phyloP scores from a whole-genome alignment of 768 basidiomycete genomes.

The Auriscalpium orientale region DNA sequence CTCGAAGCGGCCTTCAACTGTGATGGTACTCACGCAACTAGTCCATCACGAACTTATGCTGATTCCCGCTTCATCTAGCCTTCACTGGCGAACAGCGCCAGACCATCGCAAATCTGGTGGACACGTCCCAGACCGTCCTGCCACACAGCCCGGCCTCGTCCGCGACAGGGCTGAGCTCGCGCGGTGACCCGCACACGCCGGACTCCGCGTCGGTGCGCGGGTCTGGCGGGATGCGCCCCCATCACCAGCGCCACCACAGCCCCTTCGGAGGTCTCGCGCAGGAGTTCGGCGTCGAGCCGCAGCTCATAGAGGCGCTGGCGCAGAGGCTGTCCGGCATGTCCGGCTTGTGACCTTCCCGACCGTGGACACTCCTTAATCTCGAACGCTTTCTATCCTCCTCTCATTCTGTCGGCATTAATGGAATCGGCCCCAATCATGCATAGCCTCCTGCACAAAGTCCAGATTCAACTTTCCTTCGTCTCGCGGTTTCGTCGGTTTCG shows the following conservation, averaged over 20 bases:
- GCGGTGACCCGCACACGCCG: slow-evolving; percentile 8
- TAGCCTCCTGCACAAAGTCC: no score
- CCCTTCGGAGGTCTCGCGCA: slow-evolving; percentile 51
- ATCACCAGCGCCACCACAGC: slow-evolving; percentile 1
- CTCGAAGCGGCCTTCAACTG: slow-evolving; percentile 9
- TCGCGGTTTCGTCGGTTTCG: neutral
- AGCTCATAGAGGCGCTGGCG: slow-evolving; percentile 59
- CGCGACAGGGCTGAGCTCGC: slow-evolving; percentile 11
- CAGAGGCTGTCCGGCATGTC: slow-evolving; percentile 28
- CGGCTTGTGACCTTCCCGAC: neutral
- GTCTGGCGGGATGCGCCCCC: neutral
- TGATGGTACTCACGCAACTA: slow-evolving; percentile 3
- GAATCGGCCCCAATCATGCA: neutral
- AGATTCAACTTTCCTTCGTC: slow-evolving; percentile 3
- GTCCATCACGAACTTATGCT: neutral
- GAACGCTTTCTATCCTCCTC: neutral
- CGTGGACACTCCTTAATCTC: neutral
- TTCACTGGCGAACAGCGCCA: slow-evolving; percentile 13
- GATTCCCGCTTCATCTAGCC: neutral
- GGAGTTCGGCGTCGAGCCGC: slow-evolving; percentile 69
- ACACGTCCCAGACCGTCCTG: slow-evolving; percentile 7
- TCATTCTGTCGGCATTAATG: neutral
- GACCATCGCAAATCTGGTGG: slow-evolving; percentile 4
- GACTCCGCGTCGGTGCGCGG: slow-evolving; percentile 1
- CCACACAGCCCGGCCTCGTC: slow-evolving; percentile 12